These are phyloP conservation scores for Vitis riparia DNA, from an alignment of 164 flowering plant species.

Conservation along the genomic window DNA sequence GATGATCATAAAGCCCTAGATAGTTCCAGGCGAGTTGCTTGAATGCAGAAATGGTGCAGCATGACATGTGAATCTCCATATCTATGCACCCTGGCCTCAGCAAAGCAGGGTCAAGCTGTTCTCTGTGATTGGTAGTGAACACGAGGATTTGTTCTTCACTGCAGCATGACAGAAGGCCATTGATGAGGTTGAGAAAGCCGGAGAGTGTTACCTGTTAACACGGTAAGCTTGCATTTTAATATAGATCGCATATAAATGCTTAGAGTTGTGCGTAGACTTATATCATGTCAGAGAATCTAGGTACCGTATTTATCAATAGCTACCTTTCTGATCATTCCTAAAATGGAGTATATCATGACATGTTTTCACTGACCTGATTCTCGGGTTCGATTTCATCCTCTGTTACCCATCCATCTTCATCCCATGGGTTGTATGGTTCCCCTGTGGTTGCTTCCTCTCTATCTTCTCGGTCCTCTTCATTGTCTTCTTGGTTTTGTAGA, in stretches of 20 bases:
- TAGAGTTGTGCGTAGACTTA: too few relatives aligned
- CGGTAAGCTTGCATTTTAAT: too few relatives aligned
- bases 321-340: too few relatives aligned
- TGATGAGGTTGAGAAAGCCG: constrained; percentile 46
- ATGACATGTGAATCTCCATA: constrained; percentile 43
- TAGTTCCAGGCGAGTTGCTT: constrained; percentile 10
- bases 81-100: constrained; percentile 57
- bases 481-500: constrained; percentile 26
- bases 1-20: not conserved
- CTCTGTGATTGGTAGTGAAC: constrained; percentile 49
- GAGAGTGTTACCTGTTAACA: constrained; percentile 38
- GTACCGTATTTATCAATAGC: too few relatives aligned
- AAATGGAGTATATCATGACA: too few relatives aligned
- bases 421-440: too few relatives aligned
- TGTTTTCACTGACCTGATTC: too few relatives aligned
- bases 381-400: too few relatives aligned
- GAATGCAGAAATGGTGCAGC: not conserved
- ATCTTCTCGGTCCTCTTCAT: not conserved
- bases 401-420: too few relatives aligned
- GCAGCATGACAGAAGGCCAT: constrained; percentile 55
- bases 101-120: constrained; percentile 44
- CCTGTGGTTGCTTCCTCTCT: constrained; percentile 16
- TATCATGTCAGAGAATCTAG: too few relatives aligned
- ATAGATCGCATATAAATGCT: too few relatives aligned
- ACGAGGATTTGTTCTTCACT: constrained; percentile 48